Evolutionary conservation across 192 early-diverging fungal species (phyloP), one percentile per base, ranked within the genome.

Genomic region (Gaertneriomyces semiglobifer): DNA sequence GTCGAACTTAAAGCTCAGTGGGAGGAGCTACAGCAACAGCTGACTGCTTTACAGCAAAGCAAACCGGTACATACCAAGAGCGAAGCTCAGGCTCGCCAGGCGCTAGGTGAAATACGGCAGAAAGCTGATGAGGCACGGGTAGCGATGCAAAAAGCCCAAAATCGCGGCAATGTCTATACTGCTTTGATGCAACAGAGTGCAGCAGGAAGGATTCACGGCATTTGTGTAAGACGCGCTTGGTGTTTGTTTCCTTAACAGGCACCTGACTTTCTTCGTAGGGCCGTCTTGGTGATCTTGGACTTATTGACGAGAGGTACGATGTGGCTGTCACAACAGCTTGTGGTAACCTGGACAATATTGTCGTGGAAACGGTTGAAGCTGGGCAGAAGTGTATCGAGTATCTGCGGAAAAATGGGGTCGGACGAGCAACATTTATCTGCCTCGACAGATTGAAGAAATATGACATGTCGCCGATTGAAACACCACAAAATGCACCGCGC

Each of bases 271-370:
- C n/a, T 14, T 5, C 33, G 6, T 42, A 88, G 86, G 88, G 90
- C 50, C 88, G 97, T 7, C 79, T 99, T 18, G 97, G 97, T n/a
- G 90, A 93, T 62, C 77, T 99, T n/a, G 97, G 95, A 25, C 88
- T 90, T 1, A 96, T 99, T 67, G 90, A 92, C 55, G 89, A 90
- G 59, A 88, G 87, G 72, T 99, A 94, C 65, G 97, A 98, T 74
- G 88, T 98, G 6, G 96, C 96, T 0, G 87, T 97, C 14, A 95
- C 94, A 3, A 97, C 93, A 4, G 89, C 93, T 0, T 96, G 92
- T 53, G 82, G 84, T 16, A 76, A 80, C 9, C 80, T 99, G 61
- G 88, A 96, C 56, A 81, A 88, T 56, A 94, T 99, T 70, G 90
- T 99, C 0, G 94, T 96, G 38, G 93, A 95, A 46, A 86, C 85